Evolutionary conservation across 148 eudicot species (phyloP).

Genomic region (Arbutus unedo): DNA sequence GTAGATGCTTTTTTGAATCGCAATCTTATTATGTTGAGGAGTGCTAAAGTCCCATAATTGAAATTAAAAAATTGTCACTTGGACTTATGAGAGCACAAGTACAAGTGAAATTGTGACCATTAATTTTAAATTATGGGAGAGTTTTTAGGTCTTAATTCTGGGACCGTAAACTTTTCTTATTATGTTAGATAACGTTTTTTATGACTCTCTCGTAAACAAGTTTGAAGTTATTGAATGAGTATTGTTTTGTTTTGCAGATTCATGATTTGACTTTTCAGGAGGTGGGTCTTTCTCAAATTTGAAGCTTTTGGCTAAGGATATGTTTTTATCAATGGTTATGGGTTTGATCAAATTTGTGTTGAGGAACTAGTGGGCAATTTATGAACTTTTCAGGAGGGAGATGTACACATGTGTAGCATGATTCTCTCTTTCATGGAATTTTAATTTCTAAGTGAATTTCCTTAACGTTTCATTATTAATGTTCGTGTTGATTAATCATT

Average conservation of each 20-base stretch:
- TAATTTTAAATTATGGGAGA: too few species aligned
- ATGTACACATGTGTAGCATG: not conserved
- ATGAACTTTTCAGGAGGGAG: not conserved
- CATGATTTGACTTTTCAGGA: conserved; percentile 17
- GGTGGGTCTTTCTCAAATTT: conserved; percentile 15
- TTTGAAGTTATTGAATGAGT: not conserved
- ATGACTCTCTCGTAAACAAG: not conserved
- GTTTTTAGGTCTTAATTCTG: too few species aligned
- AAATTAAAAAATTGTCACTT: too few species aligned
- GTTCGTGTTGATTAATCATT: too few species aligned
- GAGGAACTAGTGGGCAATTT: not conserved
- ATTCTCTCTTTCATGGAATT: not conserved
- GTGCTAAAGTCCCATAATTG: too few species aligned
- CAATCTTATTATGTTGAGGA: too few species aligned
- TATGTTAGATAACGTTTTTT: too few species aligned
- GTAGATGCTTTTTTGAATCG: too few species aligned
- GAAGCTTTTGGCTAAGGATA: not conserved
- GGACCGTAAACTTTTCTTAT: too few species aligned
- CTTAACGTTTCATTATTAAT: too few species aligned
- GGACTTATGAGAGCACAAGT: too few species aligned
- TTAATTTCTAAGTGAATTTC: not conserved
- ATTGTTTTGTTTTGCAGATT: conserved; percentile 20
- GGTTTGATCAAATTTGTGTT: not conserved
- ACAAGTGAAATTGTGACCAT: too few species aligned
- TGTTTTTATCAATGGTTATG: not conserved